Percentiles rank a stretch among this genome's conserved stretches.
phyloP scores from a whole-genome alignment of 805 yeast genomes.

The Kregervanrija delftensis region DNA sequence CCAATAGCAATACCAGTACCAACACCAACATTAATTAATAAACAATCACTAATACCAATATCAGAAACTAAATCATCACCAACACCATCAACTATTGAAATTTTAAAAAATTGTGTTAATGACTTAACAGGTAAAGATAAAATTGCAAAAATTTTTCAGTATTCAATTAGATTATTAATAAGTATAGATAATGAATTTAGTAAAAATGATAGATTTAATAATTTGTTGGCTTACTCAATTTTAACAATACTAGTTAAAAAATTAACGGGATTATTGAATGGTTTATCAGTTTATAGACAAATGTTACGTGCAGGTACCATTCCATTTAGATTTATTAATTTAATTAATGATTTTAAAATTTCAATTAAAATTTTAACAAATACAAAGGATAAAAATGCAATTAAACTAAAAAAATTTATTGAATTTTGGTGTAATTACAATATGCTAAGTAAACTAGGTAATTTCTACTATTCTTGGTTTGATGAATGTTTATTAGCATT shows the following conservation, averaged over 20 bases:
- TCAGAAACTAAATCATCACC: background rate
- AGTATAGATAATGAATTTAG: conserved; percentile 6
- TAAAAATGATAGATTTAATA: background rate
- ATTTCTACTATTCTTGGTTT: conserved; percentile 55
- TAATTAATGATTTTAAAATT: conserved; percentile 27
- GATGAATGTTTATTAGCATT: conserved; percentile 57
- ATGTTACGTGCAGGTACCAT: conserved; percentile 64
- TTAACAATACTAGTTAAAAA: conserved; percentile 5
- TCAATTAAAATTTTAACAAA: conserved; percentile 15
- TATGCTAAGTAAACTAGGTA: conserved; percentile 44
- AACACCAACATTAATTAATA: background rate
- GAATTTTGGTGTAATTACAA: conserved; percentile 34
- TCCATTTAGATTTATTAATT: conserved; percentile 46
- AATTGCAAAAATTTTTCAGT: conserved; percentile 57
- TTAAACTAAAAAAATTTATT: conserved; percentile 17
- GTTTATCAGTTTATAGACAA: conserved; percentile 55
- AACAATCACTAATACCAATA: background rate
- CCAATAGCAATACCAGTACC: background rate
- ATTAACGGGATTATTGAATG: conserved; percentile 22
- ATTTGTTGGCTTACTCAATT: conserved; percentile 2
- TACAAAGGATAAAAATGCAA: conserved; percentile 11
- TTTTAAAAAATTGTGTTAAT: conserved; percentile 31
- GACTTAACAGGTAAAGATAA: conserved; percentile 63
- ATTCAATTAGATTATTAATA: conserved; percentile 46
- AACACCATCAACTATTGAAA: conserved; percentile 4